Conservation (phyloP, 2,329 filamentous ascomycete genomes). For the Boeremia exigua region DNA sequence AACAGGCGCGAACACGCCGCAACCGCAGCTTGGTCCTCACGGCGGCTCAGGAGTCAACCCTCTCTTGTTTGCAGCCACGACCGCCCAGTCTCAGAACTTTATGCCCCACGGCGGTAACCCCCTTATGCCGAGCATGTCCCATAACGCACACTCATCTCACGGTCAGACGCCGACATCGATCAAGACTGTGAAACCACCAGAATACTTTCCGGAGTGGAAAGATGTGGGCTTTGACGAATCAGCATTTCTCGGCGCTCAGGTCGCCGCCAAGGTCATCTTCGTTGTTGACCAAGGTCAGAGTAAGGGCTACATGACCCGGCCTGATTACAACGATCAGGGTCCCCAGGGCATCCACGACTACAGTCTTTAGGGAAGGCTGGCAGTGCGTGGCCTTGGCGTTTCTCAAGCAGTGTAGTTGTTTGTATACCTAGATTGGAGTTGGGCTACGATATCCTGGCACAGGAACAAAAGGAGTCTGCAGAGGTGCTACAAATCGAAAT, state of each 20-base stretch:
- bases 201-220: slow-evolving; percentile 91
- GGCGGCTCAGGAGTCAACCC: slow-evolving; percentile 76
- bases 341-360: slow-evolving; percentile 68
- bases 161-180: slow-evolving; percentile 83
- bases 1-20: slow-evolving; percentile 90
- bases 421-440: slow-evolving; percentile 28
- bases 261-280: slow-evolving; percentile 79
- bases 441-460: slow-evolving; percentile 31
- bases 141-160: slow-evolving; percentile 66
- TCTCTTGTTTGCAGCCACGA: slow-evolving; percentile 88
- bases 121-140: slow-evolving; percentile 43
- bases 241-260: slow-evolving; percentile 84
- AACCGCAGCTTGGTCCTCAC: slow-evolving; percentile 58
- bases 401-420: not conserved
- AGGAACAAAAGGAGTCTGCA: slow-evolving; percentile 18
- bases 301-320: slow-evolving; percentile 73
- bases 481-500: not conserved
- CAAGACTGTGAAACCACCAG: slow-evolving; percentile 76
- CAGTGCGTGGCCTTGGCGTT: slow-evolving; percentile 2
- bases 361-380: slow-evolving; percentile 31
- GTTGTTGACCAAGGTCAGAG: slow-evolving; percentile 69
- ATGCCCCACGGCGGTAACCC: slow-evolving; percentile 47
- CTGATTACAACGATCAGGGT: slow-evolving; percentile 71
- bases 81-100: slow-evolving; percentile 64
- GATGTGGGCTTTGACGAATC: slow-evolving; percentile 78